These are phyloP conservation scores for Cystobasidium sp. DNA, from an alignment of 1,284 basidiomycete species.

Conservation along the genomic window DNA sequence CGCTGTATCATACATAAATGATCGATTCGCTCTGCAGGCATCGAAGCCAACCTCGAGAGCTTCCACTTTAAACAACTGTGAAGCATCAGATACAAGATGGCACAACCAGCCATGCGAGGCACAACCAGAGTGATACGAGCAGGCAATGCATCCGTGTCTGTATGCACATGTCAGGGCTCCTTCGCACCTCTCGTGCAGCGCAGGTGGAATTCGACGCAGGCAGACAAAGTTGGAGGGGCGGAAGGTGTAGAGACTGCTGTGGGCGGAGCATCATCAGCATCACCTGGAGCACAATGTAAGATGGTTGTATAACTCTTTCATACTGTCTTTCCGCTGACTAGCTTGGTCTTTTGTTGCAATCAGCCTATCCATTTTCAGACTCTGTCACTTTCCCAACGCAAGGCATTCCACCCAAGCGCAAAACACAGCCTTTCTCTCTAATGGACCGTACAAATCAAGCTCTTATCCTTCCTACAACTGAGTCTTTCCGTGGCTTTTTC, in stretches of 20 bases:
- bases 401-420: background rate
- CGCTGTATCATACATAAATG: too few relatives aligned
- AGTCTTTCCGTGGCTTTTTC: conserved; percentile 35
- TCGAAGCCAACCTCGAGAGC: background rate
- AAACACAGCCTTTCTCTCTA: conserved; percentile 13
- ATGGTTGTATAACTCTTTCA: background rate
- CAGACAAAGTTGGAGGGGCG: conserved; percentile 4
- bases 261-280: background rate
- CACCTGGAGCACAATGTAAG: background rate
- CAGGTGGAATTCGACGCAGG: conserved; percentile 6
- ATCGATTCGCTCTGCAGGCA: too few relatives aligned
- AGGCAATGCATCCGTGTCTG: background rate
- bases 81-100: background rate
- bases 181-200: background rate
- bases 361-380: conserved; percentile 38
- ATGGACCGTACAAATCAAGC: conserved; percentile 36
- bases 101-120: background rate
- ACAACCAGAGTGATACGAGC: background rate
- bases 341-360: too few relatives aligned
- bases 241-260: background rate
- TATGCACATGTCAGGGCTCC: background rate
- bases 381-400: conserved; percentile 32
- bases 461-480: conserved; percentile 31
- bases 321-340: background rate
- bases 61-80: background rate